Conservation (phyloP, 2,329 filamentous ascomycete species). For the Colletotrichum cuscutae region DNA sequence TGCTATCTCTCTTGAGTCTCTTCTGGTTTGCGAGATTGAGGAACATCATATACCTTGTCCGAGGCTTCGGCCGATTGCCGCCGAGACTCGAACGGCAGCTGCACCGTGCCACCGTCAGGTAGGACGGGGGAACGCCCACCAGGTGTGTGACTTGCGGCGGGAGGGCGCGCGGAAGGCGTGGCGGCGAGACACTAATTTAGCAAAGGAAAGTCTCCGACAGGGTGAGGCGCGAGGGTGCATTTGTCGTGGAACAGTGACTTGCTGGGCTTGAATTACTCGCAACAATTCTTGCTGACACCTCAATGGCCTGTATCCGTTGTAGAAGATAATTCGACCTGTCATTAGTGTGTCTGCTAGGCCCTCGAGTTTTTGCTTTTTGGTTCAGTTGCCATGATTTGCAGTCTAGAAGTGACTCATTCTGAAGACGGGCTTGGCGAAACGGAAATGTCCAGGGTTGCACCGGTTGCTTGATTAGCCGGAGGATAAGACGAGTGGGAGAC, state of each 20-base stretch:
- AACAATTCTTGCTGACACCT: neutral
- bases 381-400: neutral
- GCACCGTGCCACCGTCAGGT: neutral
- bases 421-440: slow-evolving; percentile 15
- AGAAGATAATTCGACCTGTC: neutral
- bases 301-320: neutral
- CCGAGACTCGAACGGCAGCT: neutral
- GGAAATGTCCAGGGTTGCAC: neutral
- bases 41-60: neutral
- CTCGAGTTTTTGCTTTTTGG: neutral
- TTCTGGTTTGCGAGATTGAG: neutral
- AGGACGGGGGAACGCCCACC: neutral
- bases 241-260: neutral
- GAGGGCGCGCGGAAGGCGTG: slow-evolving; percentile 15
- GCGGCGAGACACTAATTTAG: neutral
- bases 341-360: neutral
- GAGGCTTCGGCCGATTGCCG: slow-evolving; percentile 21
- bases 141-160: slow-evolving; percentile 19
- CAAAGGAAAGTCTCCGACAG: slow-evolving; percentile 12
- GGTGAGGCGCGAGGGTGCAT: neutral
- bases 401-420: neutral
- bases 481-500: neutral
- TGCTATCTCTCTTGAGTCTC: neutral
- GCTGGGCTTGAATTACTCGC: neutral
- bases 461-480: slow-evolving; percentile 18